These are phyloP conservation scores for Tricholoma saponaceum DNA, from an alignment of 768 basidiomycete genomes.

Conservation along the genomic window DNA sequence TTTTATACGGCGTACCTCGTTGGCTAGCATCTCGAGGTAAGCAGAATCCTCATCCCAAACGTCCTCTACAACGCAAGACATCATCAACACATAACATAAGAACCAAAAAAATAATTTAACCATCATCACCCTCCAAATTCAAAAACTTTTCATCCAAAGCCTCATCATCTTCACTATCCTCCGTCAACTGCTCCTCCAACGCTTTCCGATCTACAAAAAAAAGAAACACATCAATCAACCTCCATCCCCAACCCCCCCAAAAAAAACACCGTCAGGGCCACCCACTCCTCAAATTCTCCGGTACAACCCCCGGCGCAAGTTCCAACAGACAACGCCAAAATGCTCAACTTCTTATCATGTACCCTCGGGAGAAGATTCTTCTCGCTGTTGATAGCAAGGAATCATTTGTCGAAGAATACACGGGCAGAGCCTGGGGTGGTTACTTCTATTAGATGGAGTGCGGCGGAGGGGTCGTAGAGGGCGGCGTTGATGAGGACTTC, in stretches of 20 bases:
- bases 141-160: slow-evolving; percentile 50
- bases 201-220: slow-evolving; percentile 50
- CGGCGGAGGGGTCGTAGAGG: slow-evolving; percentile 77
- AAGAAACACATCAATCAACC: too few relatives aligned
- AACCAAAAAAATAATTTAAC: slow-evolving; percentile 25
- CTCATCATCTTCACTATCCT: slow-evolving; percentile 40
- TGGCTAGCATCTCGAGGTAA: slow-evolving; percentile 82
- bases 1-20: slow-evolving; percentile 62
- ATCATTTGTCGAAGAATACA: slow-evolving; percentile 85
- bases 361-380: slow-evolving; percentile 65
- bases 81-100: slow-evolving; percentile 7
- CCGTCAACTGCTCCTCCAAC: slow-evolving; percentile 45
- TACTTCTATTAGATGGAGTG: slow-evolving; percentile 71
- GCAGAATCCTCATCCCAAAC: slow-evolving; percentile 90
- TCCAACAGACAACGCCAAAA: slow-evolving; percentile 74
- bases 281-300: slow-evolving; percentile 56
- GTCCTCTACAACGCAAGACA: slow-evolving; percentile 59
- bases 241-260: slow-evolving; percentile 63
- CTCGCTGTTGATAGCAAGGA: slow-evolving; percentile 60
- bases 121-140: slow-evolving; percentile 68
- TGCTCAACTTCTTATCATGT: slow-evolving; percentile 85
- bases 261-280: slow-evolving; percentile 79
- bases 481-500: slow-evolving; percentile 81
- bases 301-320: slow-evolving; percentile 53
- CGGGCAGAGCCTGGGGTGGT: slow-evolving; percentile 57